Base-by-base conservation (phyloP, 257 asterid genomes). In the Ilex asprella region DNA sequence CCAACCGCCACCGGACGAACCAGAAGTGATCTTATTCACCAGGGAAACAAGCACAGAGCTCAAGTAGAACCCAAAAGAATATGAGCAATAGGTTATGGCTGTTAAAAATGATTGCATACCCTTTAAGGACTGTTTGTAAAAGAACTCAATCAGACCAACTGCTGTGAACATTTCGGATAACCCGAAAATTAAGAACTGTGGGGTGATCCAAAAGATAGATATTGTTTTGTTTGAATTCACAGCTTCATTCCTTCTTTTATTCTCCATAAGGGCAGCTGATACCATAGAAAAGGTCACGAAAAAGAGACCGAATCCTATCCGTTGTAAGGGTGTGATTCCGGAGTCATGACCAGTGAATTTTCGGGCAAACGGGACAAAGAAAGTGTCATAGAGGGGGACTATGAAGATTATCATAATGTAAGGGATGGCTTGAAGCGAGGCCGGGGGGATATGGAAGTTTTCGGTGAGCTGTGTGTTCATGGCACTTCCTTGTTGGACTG, bases 381-480 rank as follows among this genome's bases (percentile, higher is more conserved):
- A 74, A 0, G 81, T 46, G 78, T 86, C 96, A 67, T 92, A 92
- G 52, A 86, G 74, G 6, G 99, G 99, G 77, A 92, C 94, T 4
- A 89, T 61, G 74, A 89, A 66, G 65, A 86, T 74, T 6, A 92
- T 81, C 78, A 89, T 79, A 39, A 86, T 50, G 89, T 92, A 92
- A 21, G 99, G 99, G 69, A 92, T 86, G 63, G 99, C 82, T 63
- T 92, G 99, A 63, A 92, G 95, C 2, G 99, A 89, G 31, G 99
- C 99, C 0, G 99, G 97, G 0, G 99, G 99, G 56, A 92, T 82
- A 66, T 80, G 83, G 89, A 91, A 88, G 58, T 71, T 67, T 9
- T 63, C 21, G 1, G 82, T 75, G 16, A 91, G 68, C n/a, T 71
- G 72, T 2, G 97, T 92, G 79, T 92, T 63, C 99, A 92, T 92